Conservation (phyloP, 192 early-diverging fungal species). For the Lobosporangium transversale region DNA sequence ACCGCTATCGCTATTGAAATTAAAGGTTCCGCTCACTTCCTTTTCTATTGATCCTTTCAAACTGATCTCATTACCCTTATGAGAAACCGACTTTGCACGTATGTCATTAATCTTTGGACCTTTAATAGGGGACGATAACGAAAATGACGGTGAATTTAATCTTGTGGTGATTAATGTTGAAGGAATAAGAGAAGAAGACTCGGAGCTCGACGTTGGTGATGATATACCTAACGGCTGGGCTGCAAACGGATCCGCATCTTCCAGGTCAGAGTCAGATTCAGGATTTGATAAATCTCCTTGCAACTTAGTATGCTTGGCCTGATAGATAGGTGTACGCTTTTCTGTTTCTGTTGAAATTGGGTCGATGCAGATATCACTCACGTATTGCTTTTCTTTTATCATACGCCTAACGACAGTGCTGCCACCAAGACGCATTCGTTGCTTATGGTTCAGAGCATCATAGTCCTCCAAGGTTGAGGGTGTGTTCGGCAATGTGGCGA, state of each 20-base stretch:
- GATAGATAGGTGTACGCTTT: neutral
- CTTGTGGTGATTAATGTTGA: neutral
- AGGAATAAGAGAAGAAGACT: neutral
- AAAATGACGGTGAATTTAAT: neutral
- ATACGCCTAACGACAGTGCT: neutral
- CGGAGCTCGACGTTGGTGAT: neutral
- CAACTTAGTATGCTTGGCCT: neutral
- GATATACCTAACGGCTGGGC: neutral
- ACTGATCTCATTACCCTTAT: neutral
- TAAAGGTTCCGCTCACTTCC: too few relatives aligned
- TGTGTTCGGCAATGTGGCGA: neutral
- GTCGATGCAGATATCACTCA: neutral
- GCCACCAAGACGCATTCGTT: neutral
- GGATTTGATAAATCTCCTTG: neutral
- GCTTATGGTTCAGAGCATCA: neutral
- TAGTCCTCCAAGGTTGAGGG: neutral
- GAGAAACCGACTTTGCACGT: neutral
- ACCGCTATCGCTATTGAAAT: too few relatives aligned
- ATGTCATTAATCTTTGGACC: neutral
- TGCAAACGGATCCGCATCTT: constrained; percentile 3
- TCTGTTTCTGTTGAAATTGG: neutral
- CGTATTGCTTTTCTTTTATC: neutral
- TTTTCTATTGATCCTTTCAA: too few relatives aligned
- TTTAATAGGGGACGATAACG: neutral
- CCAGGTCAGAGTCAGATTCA: constrained; percentile 17